These are phyloP conservation scores for Ceratobasidium theobromae DNA, from an alignment of 1,284 basidiomycete genomes.

Conservation along the genomic window DNA sequence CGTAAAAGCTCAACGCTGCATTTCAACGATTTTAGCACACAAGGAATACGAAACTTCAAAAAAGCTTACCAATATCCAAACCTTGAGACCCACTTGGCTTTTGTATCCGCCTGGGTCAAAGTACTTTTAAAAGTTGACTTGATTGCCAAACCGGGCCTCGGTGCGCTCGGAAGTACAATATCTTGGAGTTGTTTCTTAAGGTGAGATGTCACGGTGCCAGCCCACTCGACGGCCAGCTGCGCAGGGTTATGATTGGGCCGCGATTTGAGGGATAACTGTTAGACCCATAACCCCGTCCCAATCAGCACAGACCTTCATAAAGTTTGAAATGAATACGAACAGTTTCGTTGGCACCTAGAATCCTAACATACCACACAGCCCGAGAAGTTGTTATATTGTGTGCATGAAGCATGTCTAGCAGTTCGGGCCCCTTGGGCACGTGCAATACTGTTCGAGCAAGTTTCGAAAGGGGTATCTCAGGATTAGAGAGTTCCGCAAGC, in stretches of 20 bases:
- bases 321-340: constrained; percentile 45
- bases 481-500: constrained; percentile 89
- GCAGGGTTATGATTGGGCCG: constrained; percentile 73
- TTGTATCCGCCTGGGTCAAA: constrained; percentile 64
- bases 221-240: constrained; percentile 90
- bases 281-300: background rate
- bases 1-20: constrained; percentile 71
- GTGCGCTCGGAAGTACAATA: constrained; percentile 78
- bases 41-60: constrained; percentile 4
- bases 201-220: constrained; percentile 82
- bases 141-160: constrained; percentile 69
- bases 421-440: constrained; percentile 87
- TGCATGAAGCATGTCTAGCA: constrained; percentile 83
- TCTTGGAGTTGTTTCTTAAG: constrained; percentile 87
- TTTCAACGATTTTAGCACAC: background rate
- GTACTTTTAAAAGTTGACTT: constrained; percentile 79
- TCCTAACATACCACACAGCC: constrained; percentile 93
- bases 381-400: constrained; percentile 81
- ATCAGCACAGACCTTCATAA: background rate
- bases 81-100: constrained; percentile 76
- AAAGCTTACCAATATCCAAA: constrained; percentile 74
- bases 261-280: constrained; percentile 67
- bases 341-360: constrained; percentile 94
- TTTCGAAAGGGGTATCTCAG: constrained; percentile 82
- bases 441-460: constrained; percentile 88